Base-by-base conservation (phyloP, 2,329 filamentous ascomycete genomes). In the Bipolaris oryzae region DNA sequence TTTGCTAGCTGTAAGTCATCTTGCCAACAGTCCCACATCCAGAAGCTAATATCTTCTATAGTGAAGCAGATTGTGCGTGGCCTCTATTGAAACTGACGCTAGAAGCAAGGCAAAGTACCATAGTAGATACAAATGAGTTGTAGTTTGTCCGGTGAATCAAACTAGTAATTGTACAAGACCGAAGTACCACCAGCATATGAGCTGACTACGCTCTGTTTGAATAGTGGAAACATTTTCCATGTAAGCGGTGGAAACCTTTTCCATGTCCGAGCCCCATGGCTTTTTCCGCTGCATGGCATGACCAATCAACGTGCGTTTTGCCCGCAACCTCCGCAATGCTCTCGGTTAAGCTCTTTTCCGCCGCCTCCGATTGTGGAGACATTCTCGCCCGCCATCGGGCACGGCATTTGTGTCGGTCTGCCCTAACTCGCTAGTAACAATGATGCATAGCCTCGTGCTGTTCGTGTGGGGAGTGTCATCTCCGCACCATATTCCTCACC, bases 1-100 rank as follows among this genome's bases (percentile, higher is more conserved):
- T 76, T 74, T 53, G 65, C 61, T 5, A 73, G 65, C 47, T 51
- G 73, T 76, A 63, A 66, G 72, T 61, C 18, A n/a, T 42, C 10
- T 39, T 0, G 1, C 20, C 2, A 1, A 3, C 13, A n/a, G 10
- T n/a, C 7, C 3, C 0, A 31, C n/a, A 5, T 23, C 31, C 25
- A 33, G 2, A 5, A 5, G 15, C 62, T 69, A 35, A 68, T 50
- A 25, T 31, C 13, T 45, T 3, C 7, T 3, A 16, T 37, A 75
- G 73, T 75, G 48, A 74, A 74, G 58, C 51, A 66, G 37, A 75
- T 75, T 43, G 69, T 75, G 9, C 70, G 68, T 48, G 57, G 63
- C 28, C 53, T 75, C 13, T 75, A 75, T 48, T 75, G 38, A 50
- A 16, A 6, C 11, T 16, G 11, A 1, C 10, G 11, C 16, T 1